Percentiles rank a stretch among this genome's conserved stretches.
These are phyloP conservation scores for Pythium grandisporangium DNA, from an alignment of 352 stramenopile genomes.

Conservation along the genomic window DNA sequence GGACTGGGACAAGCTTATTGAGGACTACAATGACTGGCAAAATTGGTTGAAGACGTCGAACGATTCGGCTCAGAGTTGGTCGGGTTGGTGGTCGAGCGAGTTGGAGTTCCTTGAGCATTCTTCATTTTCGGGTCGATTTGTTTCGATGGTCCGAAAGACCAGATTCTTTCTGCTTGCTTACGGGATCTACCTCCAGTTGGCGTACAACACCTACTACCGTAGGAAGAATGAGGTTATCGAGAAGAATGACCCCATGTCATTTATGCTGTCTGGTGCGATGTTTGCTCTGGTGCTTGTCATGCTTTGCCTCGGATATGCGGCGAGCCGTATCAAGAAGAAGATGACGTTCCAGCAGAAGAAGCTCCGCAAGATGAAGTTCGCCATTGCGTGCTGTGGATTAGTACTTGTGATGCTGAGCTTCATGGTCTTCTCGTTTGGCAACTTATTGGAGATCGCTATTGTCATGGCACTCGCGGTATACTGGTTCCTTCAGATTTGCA, in stretches of 20 bases:
- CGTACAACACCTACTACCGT: slow-evolving; percentile 22
- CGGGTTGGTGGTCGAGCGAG: slow-evolving; percentile 82
- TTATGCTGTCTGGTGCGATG: slow-evolving; percentile 14
- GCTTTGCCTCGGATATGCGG: slow-evolving; percentile 19
- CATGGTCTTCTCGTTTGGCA: slow-evolving; percentile 15
- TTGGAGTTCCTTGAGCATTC: slow-evolving; percentile 79
- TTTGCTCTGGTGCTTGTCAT: slow-evolving; percentile 16
- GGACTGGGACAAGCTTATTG: slow-evolving; percentile 95
- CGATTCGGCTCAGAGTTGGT: slow-evolving; percentile 81
- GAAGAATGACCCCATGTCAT: slow-evolving; percentile 9
- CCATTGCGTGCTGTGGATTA: slow-evolving; percentile 14
- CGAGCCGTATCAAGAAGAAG: slow-evolving; percentile 24
- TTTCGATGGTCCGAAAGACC: slow-evolving; percentile 69
- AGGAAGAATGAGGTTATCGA: slow-evolving; percentile 1
- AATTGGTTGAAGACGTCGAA: slow-evolving; percentile 90
- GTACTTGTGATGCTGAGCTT: slow-evolving; percentile 13
- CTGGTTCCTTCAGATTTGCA: slow-evolving; percentile 26
- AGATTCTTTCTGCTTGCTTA: slow-evolving; percentile 67
- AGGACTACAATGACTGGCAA: slow-evolving; percentile 93
- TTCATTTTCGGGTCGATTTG: slow-evolving; percentile 42
- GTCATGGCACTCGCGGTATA: slow-evolving; percentile 14
- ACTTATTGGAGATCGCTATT: slow-evolving; percentile 20
- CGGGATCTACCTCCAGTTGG: slow-evolving; percentile 73
- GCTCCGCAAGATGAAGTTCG: slow-evolving; percentile 28
- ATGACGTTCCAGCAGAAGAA: slow-evolving; percentile 26